These are phyloP conservation scores for Kluyveromyces sp. DNA, from an alignment of 1,139 yeast species.

Conservation along the genomic window DNA sequence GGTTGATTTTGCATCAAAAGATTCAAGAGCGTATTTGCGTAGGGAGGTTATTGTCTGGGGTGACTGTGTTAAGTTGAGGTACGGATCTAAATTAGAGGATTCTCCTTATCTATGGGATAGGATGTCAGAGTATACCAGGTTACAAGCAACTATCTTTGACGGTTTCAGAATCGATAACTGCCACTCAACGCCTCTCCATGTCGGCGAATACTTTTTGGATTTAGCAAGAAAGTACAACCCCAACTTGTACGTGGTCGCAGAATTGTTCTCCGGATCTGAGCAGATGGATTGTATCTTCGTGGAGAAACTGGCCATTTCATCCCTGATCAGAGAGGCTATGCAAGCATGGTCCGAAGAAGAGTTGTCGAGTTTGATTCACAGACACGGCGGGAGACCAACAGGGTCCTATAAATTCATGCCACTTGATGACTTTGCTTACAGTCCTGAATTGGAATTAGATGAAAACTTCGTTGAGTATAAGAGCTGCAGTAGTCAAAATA, in stretches of 20 bases:
- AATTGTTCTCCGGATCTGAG: constrained; percentile 87
- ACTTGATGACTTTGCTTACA: constrained; percentile 62
- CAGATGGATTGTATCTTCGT: constrained; percentile 84
- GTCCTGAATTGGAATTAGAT: constrained; percentile 43
- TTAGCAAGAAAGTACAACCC: constrained; percentile 83
- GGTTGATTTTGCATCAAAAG: constrained; percentile 80
- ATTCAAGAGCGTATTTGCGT: constrained; percentile 74
- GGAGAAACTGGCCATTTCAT: constrained; percentile 80
- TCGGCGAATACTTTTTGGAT: constrained; percentile 82
- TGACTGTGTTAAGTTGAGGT: constrained; percentile 89
- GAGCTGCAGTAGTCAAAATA: constrained; percentile 25
- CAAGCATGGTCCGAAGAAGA: constrained; percentile 90
- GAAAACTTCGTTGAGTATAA: constrained; percentile 21
- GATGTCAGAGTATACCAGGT: constrained; percentile 70
- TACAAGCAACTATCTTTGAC: constrained; percentile 69
- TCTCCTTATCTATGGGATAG: constrained; percentile 87
- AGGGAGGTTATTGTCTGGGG: constrained; percentile 98
- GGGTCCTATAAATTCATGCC: constrained; percentile 83
- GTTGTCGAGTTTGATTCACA: constrained; percentile 76
- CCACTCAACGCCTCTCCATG: constrained; percentile 93
- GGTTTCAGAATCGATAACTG: constrained; percentile 94
- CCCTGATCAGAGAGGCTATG: constrained; percentile 93
- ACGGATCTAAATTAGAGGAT: constrained; percentile 69
- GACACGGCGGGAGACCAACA: constrained; percentile 92
- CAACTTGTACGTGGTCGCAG: constrained; percentile 87